phyloP scores from a whole-genome alignment of 192 early-diverging fungal genomes.

The Gamsiella multidivaricata region DNA sequence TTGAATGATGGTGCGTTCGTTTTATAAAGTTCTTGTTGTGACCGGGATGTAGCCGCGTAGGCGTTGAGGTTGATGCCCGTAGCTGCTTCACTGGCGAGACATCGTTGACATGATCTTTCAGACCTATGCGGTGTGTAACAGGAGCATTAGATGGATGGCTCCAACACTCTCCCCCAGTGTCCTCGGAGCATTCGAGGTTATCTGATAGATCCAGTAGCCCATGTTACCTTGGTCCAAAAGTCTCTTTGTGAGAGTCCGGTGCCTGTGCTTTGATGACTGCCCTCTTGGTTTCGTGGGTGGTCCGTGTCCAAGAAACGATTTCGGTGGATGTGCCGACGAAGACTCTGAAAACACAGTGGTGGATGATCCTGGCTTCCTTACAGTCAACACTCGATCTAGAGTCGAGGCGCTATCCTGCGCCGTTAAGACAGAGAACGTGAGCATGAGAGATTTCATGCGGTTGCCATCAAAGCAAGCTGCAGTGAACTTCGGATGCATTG shows the following conservation, averaged over 20 bases:
- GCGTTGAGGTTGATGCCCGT: background rate
- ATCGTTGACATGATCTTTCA: slow-evolving; percentile 27
- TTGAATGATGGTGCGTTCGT: background rate
- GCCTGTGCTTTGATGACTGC: background rate
- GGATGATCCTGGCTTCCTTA: slow-evolving; percentile 5
- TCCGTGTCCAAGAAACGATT: slow-evolving; percentile 34
- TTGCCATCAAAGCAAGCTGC: background rate
- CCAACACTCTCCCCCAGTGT: too few species aligned
- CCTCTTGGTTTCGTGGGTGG: background rate
- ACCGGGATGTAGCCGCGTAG: background rate
- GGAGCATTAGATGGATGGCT: too few species aligned
- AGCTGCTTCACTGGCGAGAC: slow-evolving; percentile 7
- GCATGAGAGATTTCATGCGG: background rate
- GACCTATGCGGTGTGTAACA: slow-evolving; percentile 2
- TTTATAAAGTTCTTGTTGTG: background rate
- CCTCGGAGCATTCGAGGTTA: background rate
- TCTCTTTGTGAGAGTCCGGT: slow-evolving; percentile 1
- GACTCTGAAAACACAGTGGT: background rate
- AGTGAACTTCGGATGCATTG: background rate
- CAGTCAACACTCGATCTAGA: background rate
- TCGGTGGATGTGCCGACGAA: background rate
- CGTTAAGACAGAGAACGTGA: background rate
- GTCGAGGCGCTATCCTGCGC: background rate
- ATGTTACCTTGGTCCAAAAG: slow-evolving; percentile 28
- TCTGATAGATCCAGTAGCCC: background rate